phyloP scores from a whole-genome alignment of 768 basidiomycete genomes.

The Leccinellum luteum region DNA sequence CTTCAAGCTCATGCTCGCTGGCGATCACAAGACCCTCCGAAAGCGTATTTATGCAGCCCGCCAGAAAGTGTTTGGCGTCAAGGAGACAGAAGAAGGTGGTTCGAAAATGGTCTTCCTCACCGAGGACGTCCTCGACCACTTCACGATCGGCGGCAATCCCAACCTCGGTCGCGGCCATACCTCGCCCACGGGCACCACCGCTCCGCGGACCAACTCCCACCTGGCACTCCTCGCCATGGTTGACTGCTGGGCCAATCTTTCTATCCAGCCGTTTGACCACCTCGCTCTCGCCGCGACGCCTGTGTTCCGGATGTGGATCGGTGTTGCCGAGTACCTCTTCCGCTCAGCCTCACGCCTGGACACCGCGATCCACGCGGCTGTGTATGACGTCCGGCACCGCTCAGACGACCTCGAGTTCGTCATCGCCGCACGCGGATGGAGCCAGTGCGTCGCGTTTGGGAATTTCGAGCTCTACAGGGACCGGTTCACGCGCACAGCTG shows the following conservation, averaged over 20 bases:
- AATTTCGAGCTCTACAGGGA: slow-evolving; percentile 84
- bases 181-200: slow-evolving; percentile 6
- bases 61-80: slow-evolving; percentile 69
- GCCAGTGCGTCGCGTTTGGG: slow-evolving; percentile 90
- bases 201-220: slow-evolving; percentile 72
- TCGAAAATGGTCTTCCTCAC: slow-evolving; percentile 73
- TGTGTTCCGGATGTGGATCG: slow-evolving; percentile 94
- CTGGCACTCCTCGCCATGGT: slow-evolving; percentile 96
- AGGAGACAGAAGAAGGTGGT: slow-evolving; percentile 26
- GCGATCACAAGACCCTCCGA: slow-evolving; percentile 53
- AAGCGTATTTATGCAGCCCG: slow-evolving; percentile 72
- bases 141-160: slow-evolving; percentile 62
- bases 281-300: slow-evolving; percentile 93
- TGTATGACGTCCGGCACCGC: slow-evolving; percentile 76
- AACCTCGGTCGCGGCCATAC: slow-evolving; percentile 12
- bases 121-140: slow-evolving; percentile 83
- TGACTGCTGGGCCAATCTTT: slow-evolving; percentile 90
- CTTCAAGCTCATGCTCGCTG: slow-evolving; percentile 91
- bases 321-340: slow-evolving; percentile 95
- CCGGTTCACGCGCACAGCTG: slow-evolving; percentile 75
- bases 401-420: slow-evolving; percentile 94
- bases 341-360: slow-evolving; percentile 61
- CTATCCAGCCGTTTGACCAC: slow-evolving; percentile 87
- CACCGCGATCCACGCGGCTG: slow-evolving; percentile 68
- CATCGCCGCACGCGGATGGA: slow-evolving; percentile 92